phyloP scores from a whole-genome alignment of 331 rosid genomes.

The Cydonia oblonga region DNA sequence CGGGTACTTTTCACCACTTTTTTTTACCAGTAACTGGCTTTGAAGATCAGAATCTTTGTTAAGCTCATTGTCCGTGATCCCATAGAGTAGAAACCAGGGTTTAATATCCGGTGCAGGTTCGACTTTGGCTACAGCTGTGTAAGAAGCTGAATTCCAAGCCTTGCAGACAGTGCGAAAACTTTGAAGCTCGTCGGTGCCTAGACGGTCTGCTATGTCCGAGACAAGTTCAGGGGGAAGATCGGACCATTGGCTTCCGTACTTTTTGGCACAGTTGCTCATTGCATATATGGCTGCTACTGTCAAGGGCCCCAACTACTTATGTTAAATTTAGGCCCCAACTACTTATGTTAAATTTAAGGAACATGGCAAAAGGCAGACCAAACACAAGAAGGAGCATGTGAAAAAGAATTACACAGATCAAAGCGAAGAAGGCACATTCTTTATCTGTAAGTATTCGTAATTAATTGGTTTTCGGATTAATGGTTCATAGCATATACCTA shows the following conservation, averaged over 20 bases:
- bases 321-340: too few relatives aligned
- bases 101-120: background rate
- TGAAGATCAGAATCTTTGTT: background rate
- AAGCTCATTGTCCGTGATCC: background rate
- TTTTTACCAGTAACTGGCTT: background rate
- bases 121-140: background rate
- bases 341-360: background rate
- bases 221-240: conserved; percentile 6
- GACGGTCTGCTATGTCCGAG: background rate
- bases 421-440: background rate
- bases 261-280: background rate
- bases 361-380: background rate
- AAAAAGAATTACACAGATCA: too few relatives aligned
- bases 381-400: background rate
- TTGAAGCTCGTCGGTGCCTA: conserved; percentile 4
- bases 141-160: conserved; percentile 9
- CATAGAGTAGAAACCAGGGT: conserved; percentile 9
- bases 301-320: too few relatives aligned
- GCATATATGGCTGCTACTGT: background rate
- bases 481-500: background rate
- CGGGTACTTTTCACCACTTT: background rate
- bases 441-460: background rate
- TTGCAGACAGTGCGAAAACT: conserved; percentile 17
- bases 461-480: background rate
- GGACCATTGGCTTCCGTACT: background rate